Percentiles rank a stretch among this genome's conserved stretches.
phyloP scores from a whole-genome alignment of 345 rosid species.

The Camelina sativa region DNA sequence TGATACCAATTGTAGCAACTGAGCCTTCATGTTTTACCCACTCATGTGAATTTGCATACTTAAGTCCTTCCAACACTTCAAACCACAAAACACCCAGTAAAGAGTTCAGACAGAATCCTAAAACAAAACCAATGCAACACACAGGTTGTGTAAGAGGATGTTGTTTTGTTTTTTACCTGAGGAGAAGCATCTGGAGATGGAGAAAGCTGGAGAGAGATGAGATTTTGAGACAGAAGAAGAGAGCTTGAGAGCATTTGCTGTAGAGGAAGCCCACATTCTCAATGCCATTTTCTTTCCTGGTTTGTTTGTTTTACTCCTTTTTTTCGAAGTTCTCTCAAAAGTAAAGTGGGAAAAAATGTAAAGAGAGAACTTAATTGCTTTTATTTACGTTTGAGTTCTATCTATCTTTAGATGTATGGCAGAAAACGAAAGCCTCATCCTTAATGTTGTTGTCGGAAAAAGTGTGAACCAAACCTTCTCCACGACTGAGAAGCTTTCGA shows the following conservation, averaged over 20 bases:
- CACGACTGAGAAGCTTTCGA: background rate
- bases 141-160: constrained; percentile 3
- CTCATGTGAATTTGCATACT: constrained; percentile 87
- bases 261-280: constrained; percentile 95
- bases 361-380: constrained; percentile 22
- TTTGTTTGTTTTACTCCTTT: constrained; percentile 24
- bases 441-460: constrained; percentile 36
- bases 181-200: constrained; percentile 85
- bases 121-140: constrained; percentile 17
- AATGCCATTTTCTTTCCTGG: constrained; percentile 63
- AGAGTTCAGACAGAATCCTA: constrained; percentile 15
- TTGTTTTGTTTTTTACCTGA: constrained; percentile 47
- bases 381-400: constrained; percentile 40
- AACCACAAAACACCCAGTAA: constrained; percentile 15
- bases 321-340: constrained; percentile 6
- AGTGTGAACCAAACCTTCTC: constrained; percentile 34
- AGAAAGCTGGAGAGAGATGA: constrained; percentile 53
- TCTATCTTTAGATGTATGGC: constrained; percentile 80
- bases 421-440: constrained; percentile 76
- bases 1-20: constrained; percentile 85
- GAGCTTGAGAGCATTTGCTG: constrained; percentile 81
- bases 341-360: constrained; percentile 33
- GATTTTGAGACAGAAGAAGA: constrained; percentile 49
- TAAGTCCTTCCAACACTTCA: constrained; percentile 82
- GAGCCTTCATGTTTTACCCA: constrained; percentile 94